Percentiles rank a stretch among this genome's conserved stretches.
phyloP scores from a whole-genome alignment of 495 filamentous ascomycete genomes.

The Talaromyces nanjingensis region DNA sequence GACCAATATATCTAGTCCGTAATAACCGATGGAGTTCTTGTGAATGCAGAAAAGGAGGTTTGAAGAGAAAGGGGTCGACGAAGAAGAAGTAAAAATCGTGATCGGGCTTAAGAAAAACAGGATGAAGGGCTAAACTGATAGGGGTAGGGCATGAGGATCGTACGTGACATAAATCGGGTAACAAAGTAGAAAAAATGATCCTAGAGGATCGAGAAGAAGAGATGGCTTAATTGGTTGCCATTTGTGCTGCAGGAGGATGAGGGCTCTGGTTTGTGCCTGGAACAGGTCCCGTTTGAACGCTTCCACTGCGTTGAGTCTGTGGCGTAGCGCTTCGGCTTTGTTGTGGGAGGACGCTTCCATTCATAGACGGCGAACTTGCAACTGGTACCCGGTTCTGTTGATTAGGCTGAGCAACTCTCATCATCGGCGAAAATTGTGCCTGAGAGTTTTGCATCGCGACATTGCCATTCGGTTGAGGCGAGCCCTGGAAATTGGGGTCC shows the following conservation, averaged over 20 bases:
- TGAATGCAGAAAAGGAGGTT: not conserved
- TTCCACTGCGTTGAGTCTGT: constrained; percentile 42
- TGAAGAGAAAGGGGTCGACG: not conserved
- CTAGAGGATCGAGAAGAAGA: not conserved
- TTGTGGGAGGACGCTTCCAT: constrained; percentile 28
- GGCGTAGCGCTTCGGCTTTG: constrained; percentile 43
- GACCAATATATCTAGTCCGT: constrained; percentile 1
- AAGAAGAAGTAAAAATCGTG: not conserved
- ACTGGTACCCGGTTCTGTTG: constrained; percentile 36
- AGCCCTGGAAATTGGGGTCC: constrained; percentile 32
- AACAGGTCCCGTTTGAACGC: constrained; percentile 29
- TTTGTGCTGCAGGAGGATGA: constrained; percentile 37
- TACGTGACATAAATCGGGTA: not conserved
- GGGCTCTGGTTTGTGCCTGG: constrained; percentile 37
- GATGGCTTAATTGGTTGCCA: constrained; percentile 25
- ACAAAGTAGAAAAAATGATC: not conserved
- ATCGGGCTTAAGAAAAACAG: not conserved
- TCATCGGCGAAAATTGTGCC: constrained; percentile 65
- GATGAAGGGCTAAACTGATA: not conserved
- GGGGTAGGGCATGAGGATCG: not conserved
- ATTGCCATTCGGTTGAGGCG: constrained; percentile 27
- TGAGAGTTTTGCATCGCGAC: constrained; percentile 39
- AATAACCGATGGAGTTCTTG: not conserved
- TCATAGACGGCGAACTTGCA: constrained; percentile 34
- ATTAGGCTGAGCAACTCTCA: constrained; percentile 57